These are phyloP conservation scores for Komagataella populi DNA, from an alignment of 805 yeast species.

Conservation along the genomic window DNA sequence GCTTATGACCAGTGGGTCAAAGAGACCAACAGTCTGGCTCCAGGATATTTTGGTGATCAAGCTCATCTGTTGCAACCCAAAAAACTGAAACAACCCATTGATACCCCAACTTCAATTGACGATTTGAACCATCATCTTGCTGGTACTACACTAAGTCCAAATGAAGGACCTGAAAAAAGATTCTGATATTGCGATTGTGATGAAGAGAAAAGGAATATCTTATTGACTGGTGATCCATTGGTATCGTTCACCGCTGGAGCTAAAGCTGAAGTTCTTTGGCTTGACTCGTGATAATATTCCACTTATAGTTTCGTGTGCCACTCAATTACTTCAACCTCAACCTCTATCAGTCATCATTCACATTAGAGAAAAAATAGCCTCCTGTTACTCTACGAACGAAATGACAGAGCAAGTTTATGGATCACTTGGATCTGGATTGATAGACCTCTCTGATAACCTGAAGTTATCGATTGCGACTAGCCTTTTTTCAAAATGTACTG, in stretches of 20 bases:
- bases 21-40: slow-evolving; percentile 8
- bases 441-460: background rate
- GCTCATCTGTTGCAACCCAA: slow-evolving; percentile 13
- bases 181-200: background rate
- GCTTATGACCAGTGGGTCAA: slow-evolving; percentile 10
- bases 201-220: no score
- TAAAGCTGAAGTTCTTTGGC: no score
- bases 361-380: background rate
- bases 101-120: slow-evolving; percentile 1
- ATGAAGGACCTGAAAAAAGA: background rate
- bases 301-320: background rate
- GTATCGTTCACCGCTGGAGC: no score
- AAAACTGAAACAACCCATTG: slow-evolving; percentile 1
- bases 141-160: background rate
- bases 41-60: slow-evolving; percentile 15
- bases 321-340: background rate
- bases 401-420: background rate
- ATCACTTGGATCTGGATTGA: background rate
- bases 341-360: no score
- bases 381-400: background rate
- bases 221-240: no score
- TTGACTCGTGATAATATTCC: background rate
- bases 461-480: background rate
- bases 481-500: background rate
- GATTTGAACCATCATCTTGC: background rate